Base-by-base conservation (phyloP, 148 eudicot species). In the Diospyros lotus region DNA sequence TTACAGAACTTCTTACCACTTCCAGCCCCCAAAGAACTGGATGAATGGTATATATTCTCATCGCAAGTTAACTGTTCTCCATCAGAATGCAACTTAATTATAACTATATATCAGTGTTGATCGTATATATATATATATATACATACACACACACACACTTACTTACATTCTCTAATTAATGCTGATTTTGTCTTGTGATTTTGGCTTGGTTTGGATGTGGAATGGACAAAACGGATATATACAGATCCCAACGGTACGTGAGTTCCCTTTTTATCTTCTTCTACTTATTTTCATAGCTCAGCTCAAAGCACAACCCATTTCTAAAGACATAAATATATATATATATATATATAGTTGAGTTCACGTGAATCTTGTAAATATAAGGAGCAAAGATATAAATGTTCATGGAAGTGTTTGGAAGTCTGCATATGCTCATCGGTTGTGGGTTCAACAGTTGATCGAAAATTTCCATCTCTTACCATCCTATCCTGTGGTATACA, bases 231-330 rank as follows among this genome's bases (percentile, higher is more conserved):
- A 75, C 43, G 71, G 46, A 54, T 48, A 46, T 44, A 58, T 75
- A 58, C 76, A 90, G 94, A 90, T 83, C 94, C 94, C 51, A 90
- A 90, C 72, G 94, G 91, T n/a, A n/a, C n/a, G n/a, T 88, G 68
- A 81, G 89, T 74, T 72, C 13, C 51, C 13, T 39, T 70, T 11
- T 3, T 13, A 40, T 9, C 2, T 46, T 13, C 48, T 14, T 14
- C 7, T 45, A 1, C 6, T 2, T 15, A 1, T 42, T 3, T 5
- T n/a, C 41, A 3, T 4, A 4, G 4, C 41, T 10, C 41, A n/a
- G 13, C 4, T 56, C 15, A 56, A 11, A 10, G 14, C 60, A 56
- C 14, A 10, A 3, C 3, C 15, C 60, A 3, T 10, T 15, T 10
- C 60, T 56, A 6, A 3, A 10, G 13, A 15, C 14, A 56, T 10